Evolutionary conservation across 1,139 yeast genomes (phyloP), one percentile per base, ranked within the genome.

Genomic region (Candida frijolesensis): DNA sequence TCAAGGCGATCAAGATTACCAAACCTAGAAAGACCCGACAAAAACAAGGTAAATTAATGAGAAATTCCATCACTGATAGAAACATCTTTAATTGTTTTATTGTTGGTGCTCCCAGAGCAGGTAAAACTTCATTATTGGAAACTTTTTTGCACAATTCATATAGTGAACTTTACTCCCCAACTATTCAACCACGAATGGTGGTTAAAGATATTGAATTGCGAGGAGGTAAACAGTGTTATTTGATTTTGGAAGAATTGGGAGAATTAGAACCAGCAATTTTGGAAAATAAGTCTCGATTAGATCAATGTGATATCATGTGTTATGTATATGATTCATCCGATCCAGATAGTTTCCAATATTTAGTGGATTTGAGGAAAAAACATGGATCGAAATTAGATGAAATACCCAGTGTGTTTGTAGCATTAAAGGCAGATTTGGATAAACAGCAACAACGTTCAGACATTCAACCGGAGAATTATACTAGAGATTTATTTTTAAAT

Each of bases 201-300:
- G 97, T 91, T 1, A 94, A 94, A 63, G 92, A 95, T 61, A 91
- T 94, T n/a, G 99, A 94, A 64, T 72, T 92, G 61, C 84, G 87
- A 49, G 98, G 98, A 1, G 98, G 98, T 1, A 92, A 90, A 63
- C 99, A 94, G 65, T 91, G 96, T 65, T 94, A 94, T 63, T 72
- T 94, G 61, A 90, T 94, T 48, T 67, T 94, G 43, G 96, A 92
- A 65, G 99, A 94, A 60, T 70, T 91, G 33, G 97, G 97, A 0
- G 96, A 89, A 57, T 72, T 88, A 35, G 97, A 90, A 62, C 84
- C 88, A 0, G 96, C 96, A 0, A 84, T 91, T 6, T 67, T 92
- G 27, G 92, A 84, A 50, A 89, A 91, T 61, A 78, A 78, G 46
- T 66, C 74, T n/a, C 78, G 91, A 44, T 66, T 94, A 15, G 90